Conservation (phyloP, 148 eudicot species). For the Dianthus caryophyllus region DNA sequence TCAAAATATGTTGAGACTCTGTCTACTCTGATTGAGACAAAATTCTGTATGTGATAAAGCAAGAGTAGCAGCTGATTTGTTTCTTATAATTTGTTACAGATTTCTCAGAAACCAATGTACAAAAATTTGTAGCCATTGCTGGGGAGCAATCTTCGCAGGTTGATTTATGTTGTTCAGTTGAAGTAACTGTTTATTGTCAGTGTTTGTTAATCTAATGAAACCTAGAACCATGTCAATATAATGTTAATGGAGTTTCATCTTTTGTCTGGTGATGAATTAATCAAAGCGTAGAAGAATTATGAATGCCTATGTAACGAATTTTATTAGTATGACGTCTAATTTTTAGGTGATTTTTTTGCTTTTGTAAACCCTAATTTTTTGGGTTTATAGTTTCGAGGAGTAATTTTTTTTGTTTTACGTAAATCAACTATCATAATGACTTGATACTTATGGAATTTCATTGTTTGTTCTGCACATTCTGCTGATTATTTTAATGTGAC, state of each 20-base stretch:
- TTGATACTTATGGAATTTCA: no score
- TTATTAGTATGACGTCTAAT: no score
- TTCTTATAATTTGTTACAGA: slow-evolving; percentile 24
- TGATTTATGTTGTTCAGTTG: slow-evolving; percentile 16
- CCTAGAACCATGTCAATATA: slow-evolving; percentile 19
- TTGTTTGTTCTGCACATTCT: background rate
- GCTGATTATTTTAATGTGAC: background rate
- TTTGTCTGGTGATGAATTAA: no score
- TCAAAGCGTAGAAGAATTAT: no score
- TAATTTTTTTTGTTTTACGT: no score
- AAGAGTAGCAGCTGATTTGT: background rate
- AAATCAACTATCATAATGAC: no score
- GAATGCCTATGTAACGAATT: no score
- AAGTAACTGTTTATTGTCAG: slow-evolving; percentile 9
- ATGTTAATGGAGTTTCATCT: slow-evolving; percentile 18
- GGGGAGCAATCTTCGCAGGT: slow-evolving; percentile 80
- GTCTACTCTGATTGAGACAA: no score
- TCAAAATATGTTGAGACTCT: background rate
- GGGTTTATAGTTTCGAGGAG: no score
- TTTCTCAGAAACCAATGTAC: slow-evolving; percentile 36
- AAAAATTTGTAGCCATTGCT: slow-evolving; percentile 56
- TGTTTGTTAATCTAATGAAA: slow-evolving; percentile 9
- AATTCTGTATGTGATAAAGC: background rate
- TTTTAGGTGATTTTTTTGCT: no score
- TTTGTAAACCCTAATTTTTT: no score